phyloP scores from a whole-genome alignment of 306 rosid species.

The Prunus mume region DNA sequence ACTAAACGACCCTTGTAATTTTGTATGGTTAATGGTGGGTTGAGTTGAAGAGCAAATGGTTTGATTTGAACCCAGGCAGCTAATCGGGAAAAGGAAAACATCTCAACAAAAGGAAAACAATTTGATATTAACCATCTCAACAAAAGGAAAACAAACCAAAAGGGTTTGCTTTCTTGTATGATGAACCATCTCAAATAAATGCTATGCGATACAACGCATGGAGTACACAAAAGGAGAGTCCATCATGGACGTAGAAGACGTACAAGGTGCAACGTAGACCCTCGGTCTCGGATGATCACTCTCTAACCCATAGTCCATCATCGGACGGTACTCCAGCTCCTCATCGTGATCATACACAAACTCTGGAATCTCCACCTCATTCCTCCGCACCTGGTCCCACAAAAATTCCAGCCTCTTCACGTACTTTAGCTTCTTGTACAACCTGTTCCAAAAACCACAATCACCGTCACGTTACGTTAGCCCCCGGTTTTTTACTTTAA shows the following conservation, averaged over 20 bases:
- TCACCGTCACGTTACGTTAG: not conserved
- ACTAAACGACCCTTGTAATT: too few relatives aligned
- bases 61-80: too few relatives aligned
- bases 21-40: too few relatives aligned
- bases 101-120: too few relatives aligned
- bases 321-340: conserved; percentile 33
- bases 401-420: conserved; percentile 35
- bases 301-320: conserved; percentile 36
- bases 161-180: too few relatives aligned
- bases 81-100: too few relatives aligned
- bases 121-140: too few relatives aligned
- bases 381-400: conserved; percentile 38
- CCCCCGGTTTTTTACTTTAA: too few relatives aligned
- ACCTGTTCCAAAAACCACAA: conserved; percentile 12
- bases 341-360: conserved; percentile 28
- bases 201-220: conserved; percentile 33
- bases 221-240: conserved; percentile 23
- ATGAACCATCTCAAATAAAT: not conserved
- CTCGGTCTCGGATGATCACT: conserved; percentile 36
- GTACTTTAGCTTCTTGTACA: conserved; percentile 31
- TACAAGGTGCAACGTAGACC: not conserved
- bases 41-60: too few relatives aligned
- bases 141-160: too few relatives aligned
- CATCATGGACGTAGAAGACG: not conserved
- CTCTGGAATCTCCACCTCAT: conserved; percentile 34